phyloP scores from a whole-genome alignment of 1,139 yeast species.

The Eremothecium cymbalariae region DNA sequence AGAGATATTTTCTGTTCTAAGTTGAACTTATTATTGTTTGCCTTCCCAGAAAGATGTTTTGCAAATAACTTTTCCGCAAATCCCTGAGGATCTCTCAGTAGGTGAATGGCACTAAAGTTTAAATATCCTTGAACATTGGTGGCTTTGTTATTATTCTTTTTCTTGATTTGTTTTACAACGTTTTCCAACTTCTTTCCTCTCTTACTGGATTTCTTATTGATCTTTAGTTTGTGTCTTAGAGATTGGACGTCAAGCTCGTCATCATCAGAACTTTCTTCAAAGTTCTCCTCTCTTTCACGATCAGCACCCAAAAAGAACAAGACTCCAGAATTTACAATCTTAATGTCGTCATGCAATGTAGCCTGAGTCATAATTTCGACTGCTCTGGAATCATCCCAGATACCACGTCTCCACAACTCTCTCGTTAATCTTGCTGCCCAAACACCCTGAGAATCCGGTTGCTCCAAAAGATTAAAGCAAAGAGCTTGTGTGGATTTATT shows the following conservation, averaged over 20 bases:
- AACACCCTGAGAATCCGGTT: slow-evolving; percentile 71
- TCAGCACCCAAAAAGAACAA: slow-evolving; percentile 91
- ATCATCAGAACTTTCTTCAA: slow-evolving; percentile 65
- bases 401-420: slow-evolving; percentile 94
- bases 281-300: slow-evolving; percentile 82
- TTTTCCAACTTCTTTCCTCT: slow-evolving; percentile 69
- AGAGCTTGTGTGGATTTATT: slow-evolving; percentile 88
- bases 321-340: slow-evolving; percentile 86
- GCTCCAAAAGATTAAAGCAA: slow-evolving; percentile 74
- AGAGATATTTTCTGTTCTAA: slow-evolving; percentile 84
- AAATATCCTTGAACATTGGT: slow-evolving; percentile 61
- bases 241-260: slow-evolving; percentile 61
- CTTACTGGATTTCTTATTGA: slow-evolving; percentile 76
- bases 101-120: slow-evolving; percentile 89
- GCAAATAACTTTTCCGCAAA: slow-evolving; percentile 81
- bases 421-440: slow-evolving; percentile 96
- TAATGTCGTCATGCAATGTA: slow-evolving; percentile 73
- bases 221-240: slow-evolving; percentile 69
- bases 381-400: slow-evolving; percentile 95
- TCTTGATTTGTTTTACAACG: slow-evolving; percentile 62
- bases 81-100: slow-evolving; percentile 94
- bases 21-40: slow-evolving; percentile 53
- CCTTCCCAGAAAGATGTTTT: slow-evolving; percentile 61
- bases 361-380: slow-evolving; percentile 97
- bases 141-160: slow-evolving; percentile 42